Conservation (phyloP, 2,329 filamentous ascomycete genomes). For the Ophiognomonia clavigignenti-juglandacearum region DNA sequence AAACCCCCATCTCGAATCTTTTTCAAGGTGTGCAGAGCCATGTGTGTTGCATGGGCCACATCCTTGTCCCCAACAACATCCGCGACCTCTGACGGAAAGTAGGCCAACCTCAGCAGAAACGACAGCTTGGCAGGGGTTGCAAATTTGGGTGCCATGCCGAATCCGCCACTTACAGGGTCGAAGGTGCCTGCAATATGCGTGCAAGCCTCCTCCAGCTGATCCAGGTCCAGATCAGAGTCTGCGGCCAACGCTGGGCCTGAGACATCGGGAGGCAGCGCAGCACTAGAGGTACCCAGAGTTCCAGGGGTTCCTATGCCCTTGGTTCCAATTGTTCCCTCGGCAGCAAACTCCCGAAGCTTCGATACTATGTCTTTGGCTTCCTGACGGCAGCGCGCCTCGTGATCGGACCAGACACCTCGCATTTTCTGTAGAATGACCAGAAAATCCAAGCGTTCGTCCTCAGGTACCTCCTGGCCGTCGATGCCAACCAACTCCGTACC, state of each 20-base stretch:
- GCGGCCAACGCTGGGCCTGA: conserved; percentile 9
- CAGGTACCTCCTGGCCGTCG: conserved; percentile 34
- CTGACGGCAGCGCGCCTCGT: conserved; percentile 75
- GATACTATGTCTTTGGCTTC: conserved; percentile 78
- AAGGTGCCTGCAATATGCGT: conserved; percentile 76
- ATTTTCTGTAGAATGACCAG: conserved; percentile 80
- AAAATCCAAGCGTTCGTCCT: conserved; percentile 68
- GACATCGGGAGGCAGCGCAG: conserved; percentile 16
- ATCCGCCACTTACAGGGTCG: conserved; percentile 74
- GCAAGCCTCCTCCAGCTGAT: conserved; percentile 86
- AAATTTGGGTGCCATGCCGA: conserved; percentile 80
- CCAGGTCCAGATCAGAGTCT: conserved; percentile 74
- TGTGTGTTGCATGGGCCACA: conserved; percentile 66
- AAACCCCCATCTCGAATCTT: conserved; percentile 59
- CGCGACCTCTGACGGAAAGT: conserved; percentile 66
- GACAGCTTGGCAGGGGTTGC: conserved; percentile 80
- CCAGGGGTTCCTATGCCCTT: conserved; percentile 26
- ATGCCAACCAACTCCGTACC: conserved; percentile 46
- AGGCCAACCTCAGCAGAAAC: conserved; percentile 71
- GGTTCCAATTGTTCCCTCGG: conserved; percentile 71
- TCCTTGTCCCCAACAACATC: conserved; percentile 87
- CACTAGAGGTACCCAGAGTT: conserved; percentile 24
- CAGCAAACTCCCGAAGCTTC: conserved; percentile 81
- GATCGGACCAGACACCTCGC: conserved; percentile 68
- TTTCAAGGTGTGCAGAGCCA: conserved; percentile 76